Conservation (phyloP, 2,329 filamentous ascomycete genomes). For the Cadophora luteo-olivacea region DNA sequence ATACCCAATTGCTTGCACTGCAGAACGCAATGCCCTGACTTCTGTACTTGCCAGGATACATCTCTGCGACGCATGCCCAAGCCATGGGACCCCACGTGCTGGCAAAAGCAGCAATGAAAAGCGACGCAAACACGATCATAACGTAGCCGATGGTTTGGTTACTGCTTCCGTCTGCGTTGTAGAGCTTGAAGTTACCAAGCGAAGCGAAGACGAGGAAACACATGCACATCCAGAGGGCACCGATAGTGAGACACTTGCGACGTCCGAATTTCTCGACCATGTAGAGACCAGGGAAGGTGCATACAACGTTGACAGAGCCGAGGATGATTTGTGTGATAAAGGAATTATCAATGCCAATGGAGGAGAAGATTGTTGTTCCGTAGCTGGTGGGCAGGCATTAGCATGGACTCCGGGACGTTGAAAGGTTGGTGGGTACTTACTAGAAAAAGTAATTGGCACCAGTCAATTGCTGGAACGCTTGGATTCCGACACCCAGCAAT, state of each 20-base stretch:
- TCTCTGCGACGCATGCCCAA: slow-evolving; percentile 72
- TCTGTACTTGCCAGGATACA: slow-evolving; percentile 68
- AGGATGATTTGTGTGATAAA: slow-evolving; percentile 73
- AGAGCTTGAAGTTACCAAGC: slow-evolving; percentile 57
- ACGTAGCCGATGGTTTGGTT: slow-evolving; percentile 64
- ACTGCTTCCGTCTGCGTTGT: slow-evolving; percentile 59
- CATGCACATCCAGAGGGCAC: slow-evolving; percentile 73
- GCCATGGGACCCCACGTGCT: slow-evolving; percentile 73
- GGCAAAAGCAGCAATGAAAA: slow-evolving; percentile 78
- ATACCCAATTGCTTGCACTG: slow-evolving; percentile 56
- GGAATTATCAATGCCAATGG: slow-evolving; percentile 69
- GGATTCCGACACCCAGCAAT: slow-evolving; percentile 65
- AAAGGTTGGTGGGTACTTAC: background rate
- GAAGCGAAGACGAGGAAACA: slow-evolving; percentile 67
- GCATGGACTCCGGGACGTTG: background rate
- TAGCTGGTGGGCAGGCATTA: slow-evolving; percentile 49
- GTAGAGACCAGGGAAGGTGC: slow-evolving; percentile 61
- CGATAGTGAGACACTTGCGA: slow-evolving; percentile 68
- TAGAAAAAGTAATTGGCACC: slow-evolving; percentile 69
- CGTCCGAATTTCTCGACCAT: slow-evolving; percentile 73
- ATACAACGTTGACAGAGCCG: slow-evolving; percentile 69
- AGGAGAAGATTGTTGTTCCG: slow-evolving; percentile 68
- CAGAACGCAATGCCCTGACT: slow-evolving; percentile 66
- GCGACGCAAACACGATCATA: slow-evolving; percentile 75
- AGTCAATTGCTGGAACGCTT: slow-evolving; percentile 73